Base-by-base conservation (phyloP, 257 asterid genomes). In the Solanum infundibuliforme region DNA sequence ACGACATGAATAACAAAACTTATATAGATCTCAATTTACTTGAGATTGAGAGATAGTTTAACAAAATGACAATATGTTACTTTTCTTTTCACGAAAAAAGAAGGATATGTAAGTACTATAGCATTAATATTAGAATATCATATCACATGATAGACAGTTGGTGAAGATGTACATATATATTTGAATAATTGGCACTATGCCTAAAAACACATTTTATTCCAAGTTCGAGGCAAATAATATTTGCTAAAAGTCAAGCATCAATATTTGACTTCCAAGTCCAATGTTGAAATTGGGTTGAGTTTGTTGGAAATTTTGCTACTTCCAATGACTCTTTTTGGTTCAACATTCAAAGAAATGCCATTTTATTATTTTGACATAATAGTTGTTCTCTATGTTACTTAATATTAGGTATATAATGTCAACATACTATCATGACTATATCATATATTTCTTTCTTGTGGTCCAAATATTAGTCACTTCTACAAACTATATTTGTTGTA, bases 201-300 rank as follows among this genome's bases (percentile, higher is more conserved):
- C 39, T 48, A 18, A 48, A 81, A 82, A 48, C 18, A 46, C 41
- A 46, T 43, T 1, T 81, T 29, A 81, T 48, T 48, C 69, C 23
- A 18, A 82, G 43, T 48, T 82, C 86, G 86, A 82, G 41, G 86
- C 86, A 18, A 48, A 81, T 48, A 81, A 81, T 81, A 65, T 8
- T 8, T 13, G 16, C 68, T 81, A 48, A 82, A 81, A 29, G 86
- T 82, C 86, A 48, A 46, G 69, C 68, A 81, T 29, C 69, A 27
- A 46, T 46, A 9, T 65, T 81, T 81, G 69, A 81, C 69, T 82
- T 82, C 2, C 69, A 48, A 48, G 12, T 82, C 43, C 69, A 82
- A 82, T 31, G 69, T 48, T 48, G 86, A 82, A 82, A 82, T 48
- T 31, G 69, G 86, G 86, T 82, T 82, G 86, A 82, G 86, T 82